Evolutionary conservation across 73 alveolate species (phyloP), one percentile per base, ranked within the genome.

Genomic region (Symbiodinium natans): DNA sequence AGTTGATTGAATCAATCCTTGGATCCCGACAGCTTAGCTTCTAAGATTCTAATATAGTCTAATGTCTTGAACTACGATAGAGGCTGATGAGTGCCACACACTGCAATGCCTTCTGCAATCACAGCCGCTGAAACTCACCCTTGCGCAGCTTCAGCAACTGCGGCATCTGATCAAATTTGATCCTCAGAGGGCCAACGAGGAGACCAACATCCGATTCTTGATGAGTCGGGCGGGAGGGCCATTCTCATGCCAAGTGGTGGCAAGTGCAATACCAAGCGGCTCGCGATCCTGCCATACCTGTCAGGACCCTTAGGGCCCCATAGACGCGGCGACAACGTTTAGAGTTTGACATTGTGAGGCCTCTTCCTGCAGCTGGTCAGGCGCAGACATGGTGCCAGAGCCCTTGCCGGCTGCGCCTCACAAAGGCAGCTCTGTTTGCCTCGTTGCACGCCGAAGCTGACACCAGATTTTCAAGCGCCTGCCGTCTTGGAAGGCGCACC

Each of bases 91-190:
- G n/a, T n/a, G n/a, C n/a, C n/a, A n/a, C n/a, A n/a, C n/a, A n/a
- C n/a, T n/a, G n/a, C n/a, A n/a, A n/a, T n/a, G n/a, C 33, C 77
- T 21, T 8, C 9, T 25, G 77, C 36, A 15, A 3, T 27, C 73
- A 84, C 17, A 87, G 97, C 54, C 2, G 39, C 97, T 90, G 97
- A 83, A 98, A 99, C 89, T 99, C 99, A 40, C 99, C 99, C 63
- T 99, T 96, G 59, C 99, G 89, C 63, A 99, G 99, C 71, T 92
- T 83, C 88, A 99, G 99, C 83, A 99, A 99, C 56, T 98, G 87
- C 77, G 99, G 99, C 56, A 99, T 99, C 34, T 93, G 98, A 93
- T 99, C 99, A 80, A 99, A 99, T 73, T 99, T 85, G 89, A 99
- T 99, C 93, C 97, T 90, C 46, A 59, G n/a, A n/a, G n/a, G n/a